Evolutionary conservation across 108 stramenopile species (phyloP).

Genomic region (Asterionellopsis glacialis): DNA sequence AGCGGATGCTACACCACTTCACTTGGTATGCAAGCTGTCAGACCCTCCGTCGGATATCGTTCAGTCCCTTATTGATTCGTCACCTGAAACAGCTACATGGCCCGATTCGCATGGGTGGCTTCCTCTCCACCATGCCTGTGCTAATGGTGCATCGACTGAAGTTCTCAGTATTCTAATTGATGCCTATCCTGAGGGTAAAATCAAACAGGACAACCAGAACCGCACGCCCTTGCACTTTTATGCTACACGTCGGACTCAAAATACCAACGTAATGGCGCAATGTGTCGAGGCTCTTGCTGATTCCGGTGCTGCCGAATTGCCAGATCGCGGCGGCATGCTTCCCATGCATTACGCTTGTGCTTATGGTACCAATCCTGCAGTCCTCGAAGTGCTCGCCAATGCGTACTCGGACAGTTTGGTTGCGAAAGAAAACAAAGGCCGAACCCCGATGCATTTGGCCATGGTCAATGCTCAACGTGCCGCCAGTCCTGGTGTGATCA

Average conservation of each 20-base stretch:
- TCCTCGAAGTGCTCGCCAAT: slow-evolving; percentile 60
- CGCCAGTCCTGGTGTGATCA: slow-evolving; percentile 60
- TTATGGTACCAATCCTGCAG: slow-evolving; percentile 61
- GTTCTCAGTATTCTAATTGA: slow-evolving; percentile 45
- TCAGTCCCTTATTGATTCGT: slow-evolving; percentile 36
- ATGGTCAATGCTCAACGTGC: slow-evolving; percentile 85
- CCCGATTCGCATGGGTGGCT: slow-evolving; percentile 69
- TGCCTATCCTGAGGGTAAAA: slow-evolving; percentile 56
- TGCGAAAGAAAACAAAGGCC: slow-evolving; percentile 64
- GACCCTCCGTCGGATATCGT: slow-evolving; percentile 62
- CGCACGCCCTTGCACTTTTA: slow-evolving; percentile 77
- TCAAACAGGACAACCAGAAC: slow-evolving; percentile 51
- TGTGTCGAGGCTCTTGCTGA: slow-evolving; percentile 33
- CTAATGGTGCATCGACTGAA: slow-evolving; percentile 60
- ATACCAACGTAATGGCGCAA: slow-evolving; percentile 28
- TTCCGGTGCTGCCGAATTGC: slow-evolving; percentile 42
- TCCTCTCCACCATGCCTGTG: slow-evolving; percentile 78
- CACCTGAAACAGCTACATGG: slow-evolving; percentile 50
- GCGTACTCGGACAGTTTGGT: slow-evolving; percentile 58
- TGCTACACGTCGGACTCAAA: slow-evolving; percentile 38
- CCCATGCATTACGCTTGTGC: slow-evolving; percentile 83
- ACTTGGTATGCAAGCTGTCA: slow-evolving; percentile 60
- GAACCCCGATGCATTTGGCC: slow-evolving; percentile 79
- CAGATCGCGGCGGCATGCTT: slow-evolving; percentile 67
- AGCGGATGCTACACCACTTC: slow-evolving; percentile 60